Evolutionary conservation across 257 asterid species (phyloP), one percentile per base, ranked within the genome.

Genomic region (Ballota nigra): DNA sequence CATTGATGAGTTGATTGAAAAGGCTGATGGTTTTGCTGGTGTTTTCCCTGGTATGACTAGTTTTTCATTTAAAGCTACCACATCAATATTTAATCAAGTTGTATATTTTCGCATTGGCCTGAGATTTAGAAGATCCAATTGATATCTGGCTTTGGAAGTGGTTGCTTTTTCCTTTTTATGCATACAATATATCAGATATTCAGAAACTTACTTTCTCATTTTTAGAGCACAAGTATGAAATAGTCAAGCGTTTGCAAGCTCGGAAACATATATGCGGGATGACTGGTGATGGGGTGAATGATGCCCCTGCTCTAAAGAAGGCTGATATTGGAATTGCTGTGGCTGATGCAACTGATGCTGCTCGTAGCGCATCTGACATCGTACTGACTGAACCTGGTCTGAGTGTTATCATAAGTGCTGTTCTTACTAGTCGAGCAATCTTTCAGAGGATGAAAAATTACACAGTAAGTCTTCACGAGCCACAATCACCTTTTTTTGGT

Each of bases 261-360:
- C 81, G 81, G 75, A 86, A 86, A 62, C 91, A 86, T 64, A 86
- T 86, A 40, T 86, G 91, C 69, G 91, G 91, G 57, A 86, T 86
- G 91, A 86, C 91, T 58, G 91, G 91, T 28, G 91, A 86, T 68
- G 91, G 91, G 28, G 91, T 86, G 70, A 85, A 85, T 31, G 90
- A 85, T 74, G 90, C 90, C 51, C 90, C 90, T 12, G 90, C 90
- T 45, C 86, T 85, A 24, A 85, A 85, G 73, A 85, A 83, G 76
- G 90, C 90, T 16, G 90, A 85, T 72, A 85, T 85, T 23, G 90
- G 90, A 16, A 85, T 85, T 41, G 90, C 90, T 73, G 90, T 85
- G 38, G 90, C 88, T 20, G 90, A 85, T 79, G 90, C 90, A 24
- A 85, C 90, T 59, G 90, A 85, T 72, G 90, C 90, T 56, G 90